These are phyloP conservation scores for Erythrophleum fordii DNA, from an alignment of 306 rosid genomes.

Conservation along the genomic window DNA sequence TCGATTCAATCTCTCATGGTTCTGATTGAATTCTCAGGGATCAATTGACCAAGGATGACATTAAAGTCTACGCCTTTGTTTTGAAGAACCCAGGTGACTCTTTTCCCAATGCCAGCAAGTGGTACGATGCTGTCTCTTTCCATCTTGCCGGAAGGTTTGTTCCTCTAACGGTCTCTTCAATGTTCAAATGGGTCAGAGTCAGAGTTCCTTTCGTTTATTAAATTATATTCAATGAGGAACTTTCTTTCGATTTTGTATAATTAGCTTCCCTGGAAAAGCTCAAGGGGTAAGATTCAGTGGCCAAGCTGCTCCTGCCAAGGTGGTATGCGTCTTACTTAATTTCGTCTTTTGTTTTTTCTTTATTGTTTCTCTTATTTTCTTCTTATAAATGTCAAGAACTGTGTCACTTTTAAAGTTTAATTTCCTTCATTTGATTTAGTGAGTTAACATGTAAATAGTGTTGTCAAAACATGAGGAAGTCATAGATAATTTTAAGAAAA, in stretches of 20 bases:
- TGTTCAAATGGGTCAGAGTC: background rate
- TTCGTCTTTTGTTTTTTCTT: background rate
- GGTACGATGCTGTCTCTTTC: slow-evolving; percentile 73
- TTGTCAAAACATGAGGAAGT: too few relatives aligned
- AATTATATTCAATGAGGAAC: background rate
- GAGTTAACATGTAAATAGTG: background rate
- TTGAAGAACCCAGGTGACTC: slow-evolving; percentile 56
- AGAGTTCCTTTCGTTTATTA: background rate
- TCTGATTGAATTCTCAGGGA: slow-evolving; percentile 49
- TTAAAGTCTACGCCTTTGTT: slow-evolving; percentile 77
- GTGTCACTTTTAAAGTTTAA: background rate
- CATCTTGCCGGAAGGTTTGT: slow-evolving; percentile 66
- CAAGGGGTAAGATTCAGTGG: slow-evolving; percentile 65
- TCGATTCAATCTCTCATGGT: slow-evolving; percentile 7
- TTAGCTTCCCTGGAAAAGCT: slow-evolving; percentile 80
- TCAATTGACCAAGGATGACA: slow-evolving; percentile 74
- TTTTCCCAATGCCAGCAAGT: slow-evolving; percentile 61
- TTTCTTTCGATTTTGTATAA: background rate
- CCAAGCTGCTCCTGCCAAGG: slow-evolving; percentile 55
- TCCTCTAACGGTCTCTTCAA: background rate
- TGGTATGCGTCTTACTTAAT: slow-evolving; percentile 33
- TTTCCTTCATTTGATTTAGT: background rate
- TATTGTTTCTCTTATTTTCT: background rate
- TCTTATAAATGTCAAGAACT: background rate
- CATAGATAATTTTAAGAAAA: too few relatives aligned